Evolutionary conservation across 257 asterid species (phyloP).

Genomic region (Oldenlandia corymbosa): DNA sequence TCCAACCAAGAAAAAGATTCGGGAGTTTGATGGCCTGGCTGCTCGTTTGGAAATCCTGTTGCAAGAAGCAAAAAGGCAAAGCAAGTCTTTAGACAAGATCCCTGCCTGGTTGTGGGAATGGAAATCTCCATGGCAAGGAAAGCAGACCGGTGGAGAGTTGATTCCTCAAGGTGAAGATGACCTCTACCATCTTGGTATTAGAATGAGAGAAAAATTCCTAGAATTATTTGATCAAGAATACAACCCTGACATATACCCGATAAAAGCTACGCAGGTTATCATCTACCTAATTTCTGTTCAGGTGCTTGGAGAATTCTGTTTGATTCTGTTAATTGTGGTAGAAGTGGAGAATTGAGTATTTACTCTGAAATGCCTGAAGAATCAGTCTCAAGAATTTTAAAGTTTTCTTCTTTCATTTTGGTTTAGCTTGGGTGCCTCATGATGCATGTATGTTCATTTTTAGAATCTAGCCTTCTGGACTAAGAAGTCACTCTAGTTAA

Average conservation of each 20-base stretch:
- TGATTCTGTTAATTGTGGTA: background rate
- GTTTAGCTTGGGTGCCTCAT: background rate
- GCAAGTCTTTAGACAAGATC: conserved; percentile 35
- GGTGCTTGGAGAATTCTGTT: background rate
- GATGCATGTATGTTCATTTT: background rate
- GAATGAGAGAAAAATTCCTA: conserved; percentile 65
- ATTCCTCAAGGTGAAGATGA: conserved; percentile 80
- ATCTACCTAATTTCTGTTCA: conserved; percentile 7
- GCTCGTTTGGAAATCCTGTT: conserved; percentile 54
- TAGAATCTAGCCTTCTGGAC: background rate
- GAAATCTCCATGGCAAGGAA: conserved; percentile 93
- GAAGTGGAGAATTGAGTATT: background rate
- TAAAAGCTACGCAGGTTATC: conserved; percentile 84
- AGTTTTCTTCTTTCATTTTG: background rate
- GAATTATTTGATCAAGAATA: conserved; percentile 67
- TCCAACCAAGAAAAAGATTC: conserved; percentile 86
- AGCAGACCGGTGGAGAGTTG: conserved; percentile 82
- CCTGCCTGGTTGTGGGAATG: conserved; percentile 81
- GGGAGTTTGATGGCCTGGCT: conserved; percentile 57
- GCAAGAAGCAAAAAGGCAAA: conserved; percentile 42
- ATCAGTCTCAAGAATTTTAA: background rate
- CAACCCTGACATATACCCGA: conserved; percentile 81
- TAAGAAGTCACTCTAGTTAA: background rate
- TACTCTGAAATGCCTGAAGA: background rate
- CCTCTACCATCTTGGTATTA: conserved; percentile 70